Base-by-base conservation (phyloP, 495 filamentous ascomycete genomes). In the Trichoderma virens region DNA sequence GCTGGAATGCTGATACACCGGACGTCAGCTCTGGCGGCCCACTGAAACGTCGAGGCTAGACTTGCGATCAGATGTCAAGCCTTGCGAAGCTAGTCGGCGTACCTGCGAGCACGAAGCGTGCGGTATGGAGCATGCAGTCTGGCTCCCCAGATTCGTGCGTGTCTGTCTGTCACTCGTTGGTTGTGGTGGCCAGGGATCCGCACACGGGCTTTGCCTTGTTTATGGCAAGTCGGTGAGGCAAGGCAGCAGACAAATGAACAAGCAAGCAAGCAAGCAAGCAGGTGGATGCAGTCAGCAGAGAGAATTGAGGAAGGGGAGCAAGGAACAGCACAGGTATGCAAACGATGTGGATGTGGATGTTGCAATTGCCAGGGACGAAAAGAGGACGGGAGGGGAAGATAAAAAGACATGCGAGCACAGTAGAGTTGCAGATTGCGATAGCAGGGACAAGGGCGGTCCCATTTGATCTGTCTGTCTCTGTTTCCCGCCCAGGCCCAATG, bases 1-100 rank as follows among this genome's bases (percentile, higher is more conserved):
- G 7, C 2, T 30, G 51, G 51, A 56, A 56, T 56, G 51, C 51
- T 56, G 51, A 56, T 56, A 56, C 51, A 23, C 51, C 51, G 51
- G 51, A 30, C 27, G 25, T 56, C 51, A 56, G 51, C 45, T 51
- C 20, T 51, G 45, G 8, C 7, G 35, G 35, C 41, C 41, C 16
- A 45, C 41, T n/a, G 13, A 13, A 3, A 56, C 8, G 2, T 27
- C 47, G 9, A 27, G 20, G 25, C 51, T 27, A 27, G 23, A 13
- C 51, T 28, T 27, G 8, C 51, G 51, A 56, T 56, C 23, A 51
- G 8, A 51, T n/a, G n/a, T 51, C 45, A 25, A 51, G 45, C 45
- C 20, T n/a, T 20, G 20, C 51, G 51, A 47, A 23, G 18, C 18
- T 6, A 7, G 18, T 2, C 39, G 16, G 9, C 5, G 43, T 47